These are phyloP conservation scores for Beauveria medogensis DNA, from an alignment of 2,329 filamentous ascomycete genomes.

Conservation along the genomic window DNA sequence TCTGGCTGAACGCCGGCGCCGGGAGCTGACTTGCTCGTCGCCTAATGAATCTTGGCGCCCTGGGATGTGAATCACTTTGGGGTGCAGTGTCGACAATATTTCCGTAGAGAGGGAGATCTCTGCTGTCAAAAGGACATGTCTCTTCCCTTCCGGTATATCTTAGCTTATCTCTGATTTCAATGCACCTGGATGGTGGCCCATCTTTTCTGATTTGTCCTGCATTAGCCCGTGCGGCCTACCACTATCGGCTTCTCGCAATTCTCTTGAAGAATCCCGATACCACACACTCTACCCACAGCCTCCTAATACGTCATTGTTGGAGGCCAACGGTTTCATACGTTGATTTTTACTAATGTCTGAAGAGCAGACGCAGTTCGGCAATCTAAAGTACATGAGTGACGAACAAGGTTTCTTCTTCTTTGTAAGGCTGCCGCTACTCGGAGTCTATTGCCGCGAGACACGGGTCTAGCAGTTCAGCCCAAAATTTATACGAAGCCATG, in stretches of 20 bases:
- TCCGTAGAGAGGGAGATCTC: no score
- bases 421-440: no score
- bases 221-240: no score
- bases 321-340: neutral
- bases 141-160: no score
- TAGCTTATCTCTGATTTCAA: no score
- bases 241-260: no score
- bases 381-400: neutral
- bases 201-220: no score
- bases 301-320: neutral
- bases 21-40: neutral
- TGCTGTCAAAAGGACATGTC: no score
- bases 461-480: neutral
- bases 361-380: neutral
- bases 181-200: no score
- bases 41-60: neutral
- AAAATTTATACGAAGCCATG: neutral
- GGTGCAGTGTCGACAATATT: no score
- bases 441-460: neutral
- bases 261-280: no score
- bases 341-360: neutral
- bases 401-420: neutral
- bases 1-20: neutral
- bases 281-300: neutral
- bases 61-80: no score